Evolutionary conservation across 129 eudicot genomes (phyloP).

Genomic region (Flaveria linearis): DNA sequence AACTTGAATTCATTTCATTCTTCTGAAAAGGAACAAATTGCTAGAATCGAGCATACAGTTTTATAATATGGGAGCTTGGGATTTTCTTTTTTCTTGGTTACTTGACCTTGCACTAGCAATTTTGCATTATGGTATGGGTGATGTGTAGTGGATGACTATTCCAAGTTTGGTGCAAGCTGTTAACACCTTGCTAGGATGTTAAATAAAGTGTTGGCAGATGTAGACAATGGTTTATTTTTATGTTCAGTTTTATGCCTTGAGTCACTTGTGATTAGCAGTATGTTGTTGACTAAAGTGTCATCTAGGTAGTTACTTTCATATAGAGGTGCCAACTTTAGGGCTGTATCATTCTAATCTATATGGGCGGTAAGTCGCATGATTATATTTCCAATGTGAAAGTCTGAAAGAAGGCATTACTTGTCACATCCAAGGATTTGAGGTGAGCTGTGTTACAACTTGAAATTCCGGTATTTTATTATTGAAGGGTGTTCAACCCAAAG

Average conservation of each 20-base stretch:
- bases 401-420: slow-evolving; percentile 9
- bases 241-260: neutral
- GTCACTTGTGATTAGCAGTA: neutral
- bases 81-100: neutral
- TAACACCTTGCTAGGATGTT: neutral
- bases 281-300: neutral
- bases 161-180: neutral
- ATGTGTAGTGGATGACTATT: slow-evolving; percentile 4
- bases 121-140: neutral
- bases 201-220: neutral
- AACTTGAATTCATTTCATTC: neutral
- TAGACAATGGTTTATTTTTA: slow-evolving; percentile 1
- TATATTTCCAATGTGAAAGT: slow-evolving; percentile 3
- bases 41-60: neutral
- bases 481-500: no score
- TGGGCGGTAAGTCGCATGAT: slow-evolving; percentile 8
- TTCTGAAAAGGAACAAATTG: neutral
- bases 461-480: no score
- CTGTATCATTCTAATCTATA: neutral
- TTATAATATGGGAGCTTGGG: neutral
- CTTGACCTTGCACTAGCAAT: slow-evolving; percentile 2
- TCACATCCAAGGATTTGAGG: neutral
- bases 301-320: neutral
- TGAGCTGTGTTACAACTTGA: no score
- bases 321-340: slow-evolving; percentile 10